Percentiles rank a stretch among this genome's conserved stretches.
phyloP scores from a whole-genome alignment of 2,329 filamentous ascomycete genomes.

The Arthrobotrys iridis region DNA sequence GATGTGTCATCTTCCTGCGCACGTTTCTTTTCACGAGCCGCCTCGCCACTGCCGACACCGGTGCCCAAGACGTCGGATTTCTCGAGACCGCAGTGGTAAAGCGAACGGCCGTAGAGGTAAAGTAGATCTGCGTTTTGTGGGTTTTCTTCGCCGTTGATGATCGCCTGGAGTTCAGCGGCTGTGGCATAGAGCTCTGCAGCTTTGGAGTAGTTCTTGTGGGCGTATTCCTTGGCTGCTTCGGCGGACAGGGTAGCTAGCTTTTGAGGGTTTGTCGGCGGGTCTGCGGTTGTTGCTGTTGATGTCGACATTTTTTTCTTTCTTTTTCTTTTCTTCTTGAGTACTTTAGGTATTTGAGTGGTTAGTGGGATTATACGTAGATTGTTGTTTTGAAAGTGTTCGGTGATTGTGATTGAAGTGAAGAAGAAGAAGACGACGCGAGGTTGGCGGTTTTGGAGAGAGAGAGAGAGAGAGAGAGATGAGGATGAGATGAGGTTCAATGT shows the following conservation, averaged over 20 bases:
- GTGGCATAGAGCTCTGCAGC: constrained; percentile 88
- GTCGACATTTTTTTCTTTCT: constrained; percentile 23
- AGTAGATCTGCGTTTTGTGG: constrained; percentile 91
- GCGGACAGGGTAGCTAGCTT: constrained; percentile 56
- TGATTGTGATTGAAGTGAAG: background rate
- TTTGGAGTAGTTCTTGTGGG: constrained; percentile 85
- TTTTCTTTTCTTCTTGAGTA: background rate
- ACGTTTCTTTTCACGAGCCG: constrained; percentile 66
- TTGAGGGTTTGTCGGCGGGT: constrained; percentile 19
- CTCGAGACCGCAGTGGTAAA: constrained; percentile 92
- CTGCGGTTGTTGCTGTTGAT: constrained; percentile 1
- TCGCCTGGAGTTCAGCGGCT: constrained; percentile 87
- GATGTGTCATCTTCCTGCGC: constrained; percentile 66
- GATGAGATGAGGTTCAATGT: constrained; percentile 31
- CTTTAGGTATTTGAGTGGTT: background rate
- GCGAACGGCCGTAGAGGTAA: constrained; percentile 89
- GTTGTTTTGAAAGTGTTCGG: background rate
- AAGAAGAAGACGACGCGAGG: background rate
- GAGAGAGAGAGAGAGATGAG: background rate
- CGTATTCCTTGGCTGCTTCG: constrained; percentile 67
- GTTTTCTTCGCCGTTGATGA: constrained; percentile 80
- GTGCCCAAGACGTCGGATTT: constrained; percentile 95
- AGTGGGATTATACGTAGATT: too few relatives aligned
- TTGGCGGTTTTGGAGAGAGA: too few relatives aligned
- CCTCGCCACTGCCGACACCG: constrained; percentile 67